Percentiles rank a stretch among this genome's conserved stretches.
Conservation (phyloP, 768 basidiomycete genomes). For the Glaciozyma antarctica region DNA sequence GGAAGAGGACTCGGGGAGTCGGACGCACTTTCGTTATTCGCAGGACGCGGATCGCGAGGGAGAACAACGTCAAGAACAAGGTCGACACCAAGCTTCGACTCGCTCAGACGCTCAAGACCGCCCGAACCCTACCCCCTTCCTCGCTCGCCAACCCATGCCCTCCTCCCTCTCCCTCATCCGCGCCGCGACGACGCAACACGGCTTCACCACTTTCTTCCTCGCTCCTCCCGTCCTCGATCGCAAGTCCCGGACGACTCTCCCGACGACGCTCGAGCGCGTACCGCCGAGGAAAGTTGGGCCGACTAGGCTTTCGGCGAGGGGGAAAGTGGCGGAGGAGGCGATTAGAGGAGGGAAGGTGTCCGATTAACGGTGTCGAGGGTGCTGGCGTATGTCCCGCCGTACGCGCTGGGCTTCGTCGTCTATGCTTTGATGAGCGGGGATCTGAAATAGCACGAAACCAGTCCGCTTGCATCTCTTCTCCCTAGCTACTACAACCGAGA, state of each 20-base stretch:
- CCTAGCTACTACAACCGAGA: too few relatives aligned
- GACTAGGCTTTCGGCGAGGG: not conserved
- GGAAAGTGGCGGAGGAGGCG: not conserved
- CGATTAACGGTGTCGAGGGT: not conserved
- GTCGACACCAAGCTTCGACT: not conserved
- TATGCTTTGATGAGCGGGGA: not conserved
- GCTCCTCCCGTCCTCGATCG: not conserved
- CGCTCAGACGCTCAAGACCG: not conserved
- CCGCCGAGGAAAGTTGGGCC: not conserved
- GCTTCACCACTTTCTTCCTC: not conserved
- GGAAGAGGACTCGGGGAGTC: not conserved
- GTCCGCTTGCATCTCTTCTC: too few relatives aligned
- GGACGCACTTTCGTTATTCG: constrained; percentile 9
- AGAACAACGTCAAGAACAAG: not conserved
- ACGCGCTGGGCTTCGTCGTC: not conserved
- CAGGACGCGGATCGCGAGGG: not conserved
- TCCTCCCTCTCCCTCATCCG: not conserved
- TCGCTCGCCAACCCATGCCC: not conserved
- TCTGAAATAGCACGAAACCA: not conserved
- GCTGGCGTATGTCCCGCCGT: not conserved
- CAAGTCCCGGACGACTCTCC: not conserved
- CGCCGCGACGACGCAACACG: not conserved
- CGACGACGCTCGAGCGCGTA: not conserved
- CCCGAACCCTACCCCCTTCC: too few relatives aligned
- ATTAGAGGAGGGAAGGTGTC: not conserved